phyloP scores from a whole-genome alignment of 2,329 filamentous ascomycete genomes.

The Tetracladium maxilliforme region DNA sequence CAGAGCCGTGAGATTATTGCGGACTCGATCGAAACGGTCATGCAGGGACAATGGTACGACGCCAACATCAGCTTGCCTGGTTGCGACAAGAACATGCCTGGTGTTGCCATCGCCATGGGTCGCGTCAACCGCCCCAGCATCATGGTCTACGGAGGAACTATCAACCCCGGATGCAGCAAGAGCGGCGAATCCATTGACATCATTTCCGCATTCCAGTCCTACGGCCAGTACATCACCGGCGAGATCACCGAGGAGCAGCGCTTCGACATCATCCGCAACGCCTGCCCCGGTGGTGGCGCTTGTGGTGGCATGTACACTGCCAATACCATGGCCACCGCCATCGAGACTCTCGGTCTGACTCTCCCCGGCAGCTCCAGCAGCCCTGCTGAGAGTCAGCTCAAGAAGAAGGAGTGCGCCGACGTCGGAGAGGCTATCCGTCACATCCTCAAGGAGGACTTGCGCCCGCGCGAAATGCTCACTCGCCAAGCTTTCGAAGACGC shows the following conservation, averaged over 20 bases:
- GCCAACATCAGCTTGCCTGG: slow-evolving; percentile 93
- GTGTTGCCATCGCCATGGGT: slow-evolving; percentile 85
- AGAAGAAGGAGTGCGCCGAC: slow-evolving; percentile 56
- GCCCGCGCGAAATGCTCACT: slow-evolving; percentile 65
- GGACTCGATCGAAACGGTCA: slow-evolving; percentile 96
- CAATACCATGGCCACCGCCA: slow-evolving; percentile 63
- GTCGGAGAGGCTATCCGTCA: slow-evolving; percentile 63
- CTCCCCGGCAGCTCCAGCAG: slow-evolving; percentile 72
- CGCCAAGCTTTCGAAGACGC: slow-evolving; percentile 72
- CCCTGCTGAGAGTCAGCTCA: slow-evolving; percentile 59
- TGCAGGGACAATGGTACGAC: slow-evolving; percentile 98
- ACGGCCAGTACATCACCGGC: slow-evolving; percentile 85
- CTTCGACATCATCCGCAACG: slow-evolving; percentile 87
- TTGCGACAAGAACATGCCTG: slow-evolving; percentile 99
- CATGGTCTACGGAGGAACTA: slow-evolving; percentile 96
- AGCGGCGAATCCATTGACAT: slow-evolving; percentile 73
- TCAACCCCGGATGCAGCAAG: slow-evolving; percentile 77
- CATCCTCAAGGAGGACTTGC: slow-evolving; percentile 62
- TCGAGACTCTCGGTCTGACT: slow-evolving; percentile 62
- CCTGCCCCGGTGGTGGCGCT: slow-evolving; percentile 71
- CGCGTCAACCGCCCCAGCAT: slow-evolving; percentile 85
- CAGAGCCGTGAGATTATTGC: slow-evolving; percentile 95
- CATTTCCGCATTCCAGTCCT: slow-evolving; percentile 94
- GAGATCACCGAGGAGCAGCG: slow-evolving; percentile 84
- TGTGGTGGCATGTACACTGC: slow-evolving; percentile 80